Conservation (phyloP, 345 rosid species). For the Lepidium aucheri region DNA sequence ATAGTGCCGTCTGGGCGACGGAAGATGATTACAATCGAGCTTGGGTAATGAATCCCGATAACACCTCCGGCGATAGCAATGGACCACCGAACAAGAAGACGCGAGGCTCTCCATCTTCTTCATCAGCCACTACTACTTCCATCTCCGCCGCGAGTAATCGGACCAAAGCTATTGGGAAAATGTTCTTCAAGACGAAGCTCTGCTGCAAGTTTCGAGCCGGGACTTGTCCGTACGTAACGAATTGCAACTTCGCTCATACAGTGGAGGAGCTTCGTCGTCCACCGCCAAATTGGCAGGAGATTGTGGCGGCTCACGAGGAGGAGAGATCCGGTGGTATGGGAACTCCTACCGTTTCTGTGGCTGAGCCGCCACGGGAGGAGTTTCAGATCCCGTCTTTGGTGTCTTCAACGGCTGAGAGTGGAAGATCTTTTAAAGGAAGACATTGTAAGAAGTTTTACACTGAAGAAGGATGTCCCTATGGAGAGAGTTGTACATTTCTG, state of each 20-base stretch:
- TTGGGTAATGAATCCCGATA: slow-evolving; percentile 42
- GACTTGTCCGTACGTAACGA: slow-evolving; percentile 68
- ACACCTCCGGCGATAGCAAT: slow-evolving; percentile 17
- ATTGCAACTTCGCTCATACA: slow-evolving; percentile 91
- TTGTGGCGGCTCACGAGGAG: slow-evolving; percentile 43
- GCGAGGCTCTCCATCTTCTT: slow-evolving; percentile 42
- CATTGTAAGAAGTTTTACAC: slow-evolving; percentile 96
- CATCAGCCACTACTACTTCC: slow-evolving; percentile 31
- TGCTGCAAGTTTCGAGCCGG: slow-evolving; percentile 70
- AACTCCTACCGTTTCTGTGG: neutral
- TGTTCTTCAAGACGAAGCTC: slow-evolving; percentile 82
- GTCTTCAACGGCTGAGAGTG: slow-evolving; percentile 35
- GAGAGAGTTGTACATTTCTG: slow-evolving; percentile 81
- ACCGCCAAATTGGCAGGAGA: slow-evolving; percentile 91
- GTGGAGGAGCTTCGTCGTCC: slow-evolving; percentile 85
- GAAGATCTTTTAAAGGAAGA: slow-evolving; percentile 58
- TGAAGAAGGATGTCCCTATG: slow-evolving; percentile 96
- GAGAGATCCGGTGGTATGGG: slow-evolving; percentile 22
- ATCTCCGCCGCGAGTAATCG: slow-evolving; percentile 15
- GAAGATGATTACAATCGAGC: slow-evolving; percentile 77
- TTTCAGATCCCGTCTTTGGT: slow-evolving; percentile 76
- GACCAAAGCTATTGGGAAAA: slow-evolving; percentile 51
- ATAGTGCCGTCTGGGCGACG: slow-evolving; percentile 73
- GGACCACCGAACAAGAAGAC: slow-evolving; percentile 66
- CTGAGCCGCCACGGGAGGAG: slow-evolving; percentile 53